phyloP scores from a whole-genome alignment of 192 early-diverging fungal genomes.

The Pilobolus umbonatus region DNA sequence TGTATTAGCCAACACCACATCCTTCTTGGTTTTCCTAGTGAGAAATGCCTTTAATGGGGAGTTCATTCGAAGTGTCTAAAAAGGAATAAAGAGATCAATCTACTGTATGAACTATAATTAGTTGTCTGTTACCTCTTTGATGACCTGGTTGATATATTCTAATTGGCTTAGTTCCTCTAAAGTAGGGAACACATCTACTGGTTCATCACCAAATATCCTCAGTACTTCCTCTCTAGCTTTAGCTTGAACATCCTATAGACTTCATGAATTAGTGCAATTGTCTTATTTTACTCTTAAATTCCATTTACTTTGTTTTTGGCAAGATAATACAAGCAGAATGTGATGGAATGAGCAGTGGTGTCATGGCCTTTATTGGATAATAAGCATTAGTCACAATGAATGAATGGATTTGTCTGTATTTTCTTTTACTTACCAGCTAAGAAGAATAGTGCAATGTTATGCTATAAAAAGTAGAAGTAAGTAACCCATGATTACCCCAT shows the following conservation, averaged over 20 bases:
- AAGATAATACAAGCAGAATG: conserved; percentile 41
- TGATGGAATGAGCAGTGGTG: conserved; percentile 28
- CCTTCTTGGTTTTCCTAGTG: not conserved
- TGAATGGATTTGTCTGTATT: not conserved
- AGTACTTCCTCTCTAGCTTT: conserved; percentile 28
- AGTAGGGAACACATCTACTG: conserved; percentile 21
- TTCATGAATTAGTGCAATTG: not conserved
- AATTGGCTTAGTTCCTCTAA: conserved; percentile 17
- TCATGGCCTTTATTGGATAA: conserved; percentile 16
- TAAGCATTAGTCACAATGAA: not conserved
- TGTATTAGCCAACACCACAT: not conserved
- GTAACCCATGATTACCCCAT: not conserved
- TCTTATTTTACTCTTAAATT: not conserved
- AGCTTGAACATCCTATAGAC: conserved; percentile 23
- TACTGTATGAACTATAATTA: no score
- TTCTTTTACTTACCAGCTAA: conserved; percentile 42
- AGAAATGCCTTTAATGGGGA: not conserved
- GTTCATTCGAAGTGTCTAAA: conserved; percentile 15
- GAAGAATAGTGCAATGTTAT: conserved; percentile 51
- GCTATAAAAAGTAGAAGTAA: not conserved
- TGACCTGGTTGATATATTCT: conserved; percentile 20
- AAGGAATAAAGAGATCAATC: no score
- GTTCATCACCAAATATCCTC: conserved; percentile 12
- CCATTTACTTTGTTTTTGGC: conserved; percentile 32
- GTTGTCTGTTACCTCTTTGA: no score